These are phyloP conservation scores for Tolypocladium paradoxum DNA, from an alignment of 2,329 filamentous ascomycete species.

Conservation along the genomic window DNA sequence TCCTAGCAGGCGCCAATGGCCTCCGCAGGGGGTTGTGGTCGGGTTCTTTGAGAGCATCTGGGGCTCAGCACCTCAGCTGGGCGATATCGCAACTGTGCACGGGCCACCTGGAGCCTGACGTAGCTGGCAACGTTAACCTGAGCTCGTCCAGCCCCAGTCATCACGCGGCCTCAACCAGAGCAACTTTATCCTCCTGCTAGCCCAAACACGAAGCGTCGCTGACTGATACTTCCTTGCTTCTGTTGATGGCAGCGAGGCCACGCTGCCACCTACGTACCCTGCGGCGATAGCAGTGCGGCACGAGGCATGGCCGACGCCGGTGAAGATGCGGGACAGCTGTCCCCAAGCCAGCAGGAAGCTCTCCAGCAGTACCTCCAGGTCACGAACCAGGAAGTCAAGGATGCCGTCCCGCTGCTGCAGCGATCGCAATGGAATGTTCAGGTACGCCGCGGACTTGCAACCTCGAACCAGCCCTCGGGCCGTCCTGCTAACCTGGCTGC, in stretches of 20 bases:
- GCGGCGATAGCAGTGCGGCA: conserved; percentile 1
- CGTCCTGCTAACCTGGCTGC: neutral
- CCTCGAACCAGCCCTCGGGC: neutral
- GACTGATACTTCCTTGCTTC: neutral
- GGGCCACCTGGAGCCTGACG: neutral
- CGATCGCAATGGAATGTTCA: conserved; percentile 95
- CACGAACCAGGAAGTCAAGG: conserved; percentile 68
- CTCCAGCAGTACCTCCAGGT: conserved; percentile 83
- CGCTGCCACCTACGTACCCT: neutral
- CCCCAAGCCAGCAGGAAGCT: conserved; percentile 66
- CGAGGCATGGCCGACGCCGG: conserved; percentile 21
- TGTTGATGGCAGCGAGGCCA: neutral
- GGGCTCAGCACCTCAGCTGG: neutral
- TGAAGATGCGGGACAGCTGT: conserved; percentile 56
- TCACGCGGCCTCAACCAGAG: neutral
- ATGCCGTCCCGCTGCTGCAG: conserved; percentile 68
- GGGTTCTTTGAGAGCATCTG: neutral
- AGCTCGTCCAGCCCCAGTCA: neutral
- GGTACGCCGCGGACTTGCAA: conserved; percentile 31
- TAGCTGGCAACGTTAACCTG: neutral
- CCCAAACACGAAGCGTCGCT: neutral
- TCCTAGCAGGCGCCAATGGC: neutral
- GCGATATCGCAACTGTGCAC: neutral
- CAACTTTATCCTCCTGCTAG: neutral
- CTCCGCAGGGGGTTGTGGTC: neutral